phyloP scores from a whole-genome alignment of 108 stramenopile genomes.

The Chaetoceros muelleri region DNA sequence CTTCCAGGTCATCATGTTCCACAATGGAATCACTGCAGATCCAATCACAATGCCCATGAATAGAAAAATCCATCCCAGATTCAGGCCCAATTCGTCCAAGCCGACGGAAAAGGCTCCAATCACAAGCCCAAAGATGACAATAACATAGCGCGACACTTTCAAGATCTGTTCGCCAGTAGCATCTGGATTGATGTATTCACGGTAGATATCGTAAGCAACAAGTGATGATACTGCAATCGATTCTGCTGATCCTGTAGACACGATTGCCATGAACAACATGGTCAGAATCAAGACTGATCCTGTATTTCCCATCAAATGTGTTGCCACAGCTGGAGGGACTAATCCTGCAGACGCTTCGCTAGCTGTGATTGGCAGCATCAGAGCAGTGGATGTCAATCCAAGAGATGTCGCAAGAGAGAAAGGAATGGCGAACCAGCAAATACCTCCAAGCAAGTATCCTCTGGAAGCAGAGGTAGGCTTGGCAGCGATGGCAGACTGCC shows the following conservation, averaged over 20 bases:
- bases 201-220: conserved; percentile 83
- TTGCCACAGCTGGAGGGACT: conserved; percentile 90
- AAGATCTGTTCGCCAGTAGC: conserved; percentile 85
- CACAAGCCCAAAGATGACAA: conserved; percentile 75
- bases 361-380: conserved; percentile 79
- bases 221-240: conserved; percentile 87
- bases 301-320: conserved; percentile 60
- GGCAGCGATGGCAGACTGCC: conserved; percentile 92
- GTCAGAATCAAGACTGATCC: conserved; percentile 68
- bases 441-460: conserved; percentile 90
- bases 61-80: conserved; percentile 89
- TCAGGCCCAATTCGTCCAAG: conserved; percentile 47
- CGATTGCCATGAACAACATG: conserved; percentile 96
- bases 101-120: conserved; percentile 67
- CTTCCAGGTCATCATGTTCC: conserved; percentile 82
- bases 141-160: conserved; percentile 56
- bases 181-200: too few relatives aligned
- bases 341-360: conserved; percentile 77
- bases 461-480: conserved; percentile 62
- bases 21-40: conserved; percentile 83
- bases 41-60: conserved; percentile 91
- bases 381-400: conserved; percentile 75
- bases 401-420: too few relatives aligned
- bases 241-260: conserved; percentile 86
- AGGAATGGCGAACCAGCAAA: conserved; percentile 91